Evolutionary conservation across 2,329 filamentous ascomycete species (phyloP).

Genomic region (Penicillium rolfsii): DNA sequence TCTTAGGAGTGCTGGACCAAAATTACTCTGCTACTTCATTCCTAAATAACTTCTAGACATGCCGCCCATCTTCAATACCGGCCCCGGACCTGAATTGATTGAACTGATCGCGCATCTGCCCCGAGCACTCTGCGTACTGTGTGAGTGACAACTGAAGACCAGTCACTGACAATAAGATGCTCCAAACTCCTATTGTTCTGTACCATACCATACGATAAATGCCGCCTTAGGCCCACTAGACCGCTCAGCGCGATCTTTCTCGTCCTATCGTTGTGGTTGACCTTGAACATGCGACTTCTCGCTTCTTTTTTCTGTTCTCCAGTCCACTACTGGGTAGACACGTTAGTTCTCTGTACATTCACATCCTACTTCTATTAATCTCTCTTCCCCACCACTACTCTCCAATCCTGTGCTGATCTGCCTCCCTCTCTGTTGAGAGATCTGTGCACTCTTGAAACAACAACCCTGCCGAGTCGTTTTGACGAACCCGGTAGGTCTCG

Average conservation of each 20-base stretch:
- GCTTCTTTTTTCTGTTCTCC: not conserved
- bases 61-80: not conserved
- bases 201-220: not conserved
- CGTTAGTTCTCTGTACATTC: no score
- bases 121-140: no score
- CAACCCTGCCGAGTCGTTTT: not conserved
- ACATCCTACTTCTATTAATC: not conserved
- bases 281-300: not conserved
- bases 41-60: not conserved
- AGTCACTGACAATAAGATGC: no score
- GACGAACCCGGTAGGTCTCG: not conserved
- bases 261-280: not conserved
- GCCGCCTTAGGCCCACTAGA: not conserved
- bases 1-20: not conserved
- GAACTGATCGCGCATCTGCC: no score
- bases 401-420: conserved; percentile 1
- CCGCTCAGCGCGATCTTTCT: not conserved
- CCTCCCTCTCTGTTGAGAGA: conserved; percentile 3
- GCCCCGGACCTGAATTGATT: no score
- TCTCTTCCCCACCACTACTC: conserved; percentile 1
- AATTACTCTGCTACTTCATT: not conserved
- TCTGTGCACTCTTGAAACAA: conserved; percentile 7
- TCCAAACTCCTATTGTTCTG: not conserved
- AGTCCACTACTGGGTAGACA: not conserved
- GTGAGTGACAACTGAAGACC: no score